Evolutionary conservation across 768 basidiomycete species (phyloP).

Genomic region (Trametes elegans): DNA sequence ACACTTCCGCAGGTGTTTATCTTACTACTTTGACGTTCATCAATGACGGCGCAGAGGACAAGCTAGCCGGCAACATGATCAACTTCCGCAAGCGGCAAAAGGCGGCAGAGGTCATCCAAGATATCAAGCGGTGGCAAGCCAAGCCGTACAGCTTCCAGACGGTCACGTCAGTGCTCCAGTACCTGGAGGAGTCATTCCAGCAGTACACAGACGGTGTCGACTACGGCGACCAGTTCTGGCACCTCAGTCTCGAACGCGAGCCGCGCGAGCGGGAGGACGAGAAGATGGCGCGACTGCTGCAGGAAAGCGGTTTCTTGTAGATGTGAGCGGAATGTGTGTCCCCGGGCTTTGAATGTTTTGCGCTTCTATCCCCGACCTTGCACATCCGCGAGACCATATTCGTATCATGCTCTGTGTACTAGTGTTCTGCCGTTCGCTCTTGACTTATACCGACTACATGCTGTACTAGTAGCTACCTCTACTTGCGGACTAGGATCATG

Average conservation of each 20-base stretch:
- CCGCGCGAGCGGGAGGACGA: slow-evolving; percentile 95
- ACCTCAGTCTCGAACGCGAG: slow-evolving; percentile 81
- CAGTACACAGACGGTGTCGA: slow-evolving; percentile 67
- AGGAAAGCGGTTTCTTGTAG: slow-evolving; percentile 74
- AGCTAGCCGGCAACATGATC: slow-evolving; percentile 72
- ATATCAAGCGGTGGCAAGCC: slow-evolving; percentile 95
- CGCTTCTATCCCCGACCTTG: neutral
- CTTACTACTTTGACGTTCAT: slow-evolving; percentile 97
- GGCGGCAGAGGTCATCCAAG: slow-evolving; percentile 93
- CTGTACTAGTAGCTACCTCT: slow-evolving; percentile 23
- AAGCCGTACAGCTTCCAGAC: slow-evolving; percentile 82
- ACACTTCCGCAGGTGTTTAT: slow-evolving; percentile 72
- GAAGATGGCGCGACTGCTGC: slow-evolving; percentile 88
- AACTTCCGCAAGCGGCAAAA: slow-evolving; percentile 96
- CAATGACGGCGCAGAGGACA: slow-evolving; percentile 93
- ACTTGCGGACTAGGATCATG: slow-evolving; percentile 21
- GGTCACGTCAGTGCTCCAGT: slow-evolving; percentile 65
- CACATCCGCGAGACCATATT: slow-evolving; percentile 10
- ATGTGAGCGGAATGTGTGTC: neutral
- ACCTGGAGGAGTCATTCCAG: slow-evolving; percentile 76
- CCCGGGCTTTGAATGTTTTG: neutral
- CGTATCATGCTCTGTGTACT: slow-evolving; percentile 19
- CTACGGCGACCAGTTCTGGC: slow-evolving; percentile 79
- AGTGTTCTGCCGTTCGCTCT: slow-evolving; percentile 17
- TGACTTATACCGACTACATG: slow-evolving; percentile 23